Base-by-base conservation (phyloP, 2,329 filamentous ascomycete species). In the Triangularia verruculosa region DNA sequence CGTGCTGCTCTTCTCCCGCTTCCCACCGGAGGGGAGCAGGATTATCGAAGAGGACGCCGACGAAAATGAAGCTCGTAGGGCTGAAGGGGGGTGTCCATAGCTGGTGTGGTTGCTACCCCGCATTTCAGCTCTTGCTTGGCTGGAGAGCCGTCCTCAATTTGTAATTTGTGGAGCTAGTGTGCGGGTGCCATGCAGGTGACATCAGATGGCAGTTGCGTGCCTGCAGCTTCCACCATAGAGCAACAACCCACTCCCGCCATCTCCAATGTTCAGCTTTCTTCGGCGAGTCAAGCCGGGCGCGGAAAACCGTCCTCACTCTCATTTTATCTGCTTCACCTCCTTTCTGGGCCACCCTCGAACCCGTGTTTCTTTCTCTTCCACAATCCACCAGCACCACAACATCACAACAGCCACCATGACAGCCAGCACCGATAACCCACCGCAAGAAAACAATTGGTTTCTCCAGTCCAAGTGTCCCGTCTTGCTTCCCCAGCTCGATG, bases 1-100 rank as follows among this genome's bases (percentile, higher is more conserved):
- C 0, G 77, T 81, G 0, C 64, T 81, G 0, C 59, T 80, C 1
- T 69, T 80, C 0, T 80, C 79, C 1, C 75, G 77, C 30, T 82
- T 81, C 32, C 78, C 78, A 0, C 76, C 78, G 0, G n/a, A 59
- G 0, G 77, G 76, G 5, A 79, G 78, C 39, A 67, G 56, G 3
- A 56, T 80, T 6, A 58, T 79, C 12, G 76, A 76, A 7, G 63
- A 66, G 9, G 57, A 58, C 1, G 30, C 32, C 4, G 15, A 54
- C 2, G 28, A 22, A 13, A 24, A 59, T 27, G 57, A 47, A 20
- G 7, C 39, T 47, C 39, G 20, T 47, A 47, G 39, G 39, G 39
- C 39, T 47, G n/a, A 9, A 1, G 1, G 4, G 39, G 5, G 9
- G 39, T 20, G 34, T 28, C 4, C 4, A 28, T 32, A 32, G 34